phyloP scores from a whole-genome alignment of 2,329 filamentous ascomycete genomes.

The Whalleya microplaca region DNA sequence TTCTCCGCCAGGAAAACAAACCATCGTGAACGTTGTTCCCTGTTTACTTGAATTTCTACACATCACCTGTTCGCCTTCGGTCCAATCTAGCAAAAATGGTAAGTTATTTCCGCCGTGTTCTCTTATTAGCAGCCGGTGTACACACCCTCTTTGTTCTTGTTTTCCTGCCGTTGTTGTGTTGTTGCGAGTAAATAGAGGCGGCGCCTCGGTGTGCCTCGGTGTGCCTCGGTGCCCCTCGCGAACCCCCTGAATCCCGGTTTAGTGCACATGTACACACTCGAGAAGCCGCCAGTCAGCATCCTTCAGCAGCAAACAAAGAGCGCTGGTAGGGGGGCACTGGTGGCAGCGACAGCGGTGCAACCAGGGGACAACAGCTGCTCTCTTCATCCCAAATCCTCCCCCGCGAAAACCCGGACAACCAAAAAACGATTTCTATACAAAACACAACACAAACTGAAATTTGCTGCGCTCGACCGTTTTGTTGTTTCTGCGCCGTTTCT shows the following conservation, averaged over 20 bases:
- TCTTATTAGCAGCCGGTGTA: not conserved
- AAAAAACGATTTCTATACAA: conserved; percentile 1
- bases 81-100: conserved; percentile 32
- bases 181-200: conserved; percentile 30
- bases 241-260: conserved; percentile 35
- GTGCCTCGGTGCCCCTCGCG: conserved; percentile 27
- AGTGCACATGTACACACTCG: conserved; percentile 28
- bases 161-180: conserved; percentile 11
- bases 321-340: no score
- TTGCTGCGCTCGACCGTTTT: conserved; percentile 2
- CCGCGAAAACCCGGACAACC: conserved; percentile 9
- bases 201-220: conserved; percentile 27
- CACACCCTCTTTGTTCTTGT: not conserved
- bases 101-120: conserved; percentile 17
- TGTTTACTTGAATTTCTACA: conserved; percentile 8
- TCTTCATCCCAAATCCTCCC: conserved; percentile 8
- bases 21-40: conserved; percentile 26
- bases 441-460: not conserved
- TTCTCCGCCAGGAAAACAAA: conserved; percentile 34
- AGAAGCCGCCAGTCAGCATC: conserved; percentile 28
- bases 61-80: conserved; percentile 2
- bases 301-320: conserved; percentile 11
- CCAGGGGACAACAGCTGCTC: conserved; percentile 6
- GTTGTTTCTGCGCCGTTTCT: not conserved
- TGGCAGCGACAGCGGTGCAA: conserved; percentile 8